Evolutionary conservation across 129 eudicot species (phyloP).

Genomic region (Flaveria brownii): DNA sequence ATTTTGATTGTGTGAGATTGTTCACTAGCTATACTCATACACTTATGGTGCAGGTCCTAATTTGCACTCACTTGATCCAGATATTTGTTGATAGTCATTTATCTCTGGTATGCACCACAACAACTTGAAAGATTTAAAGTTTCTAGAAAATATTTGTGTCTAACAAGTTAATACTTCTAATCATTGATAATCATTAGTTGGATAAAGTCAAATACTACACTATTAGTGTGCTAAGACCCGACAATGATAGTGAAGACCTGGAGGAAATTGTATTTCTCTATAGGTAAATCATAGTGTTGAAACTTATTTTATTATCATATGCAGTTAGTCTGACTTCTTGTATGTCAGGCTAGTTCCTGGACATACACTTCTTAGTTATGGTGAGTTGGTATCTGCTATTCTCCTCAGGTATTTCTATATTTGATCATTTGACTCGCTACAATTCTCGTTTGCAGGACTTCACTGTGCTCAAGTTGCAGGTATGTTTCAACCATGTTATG

Average conservation of each 20-base stretch:
- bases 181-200: constrained; percentile 46
- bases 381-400: constrained; percentile 33
- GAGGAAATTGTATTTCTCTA: constrained; percentile 81
- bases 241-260: constrained; percentile 44
- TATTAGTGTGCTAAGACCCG: constrained; percentile 61
- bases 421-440: constrained; percentile 26
- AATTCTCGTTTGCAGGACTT: constrained; percentile 57
- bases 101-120: constrained; percentile 50
- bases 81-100: constrained; percentile 57
- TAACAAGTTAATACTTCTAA: constrained; percentile 12
- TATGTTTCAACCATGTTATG: constrained; percentile 38
- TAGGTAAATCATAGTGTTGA: constrained; percentile 44
- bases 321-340: constrained; percentile 17
- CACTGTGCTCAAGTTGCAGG: constrained; percentile 97
- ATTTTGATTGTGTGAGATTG: too few species aligned
- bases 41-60: constrained; percentile 53
- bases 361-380: constrained; percentile 84
- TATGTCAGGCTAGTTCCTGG: constrained; percentile 82
- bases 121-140: constrained; percentile 2
- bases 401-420: constrained; percentile 4
- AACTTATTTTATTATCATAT: not conserved
- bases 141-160: constrained; percentile 13
- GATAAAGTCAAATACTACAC: constrained; percentile 53
- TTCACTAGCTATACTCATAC: not conserved
- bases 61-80: constrained; percentile 92